phyloP scores from a whole-genome alignment of 169 alveolate genomes.

The Eimeria maxima region DNA sequence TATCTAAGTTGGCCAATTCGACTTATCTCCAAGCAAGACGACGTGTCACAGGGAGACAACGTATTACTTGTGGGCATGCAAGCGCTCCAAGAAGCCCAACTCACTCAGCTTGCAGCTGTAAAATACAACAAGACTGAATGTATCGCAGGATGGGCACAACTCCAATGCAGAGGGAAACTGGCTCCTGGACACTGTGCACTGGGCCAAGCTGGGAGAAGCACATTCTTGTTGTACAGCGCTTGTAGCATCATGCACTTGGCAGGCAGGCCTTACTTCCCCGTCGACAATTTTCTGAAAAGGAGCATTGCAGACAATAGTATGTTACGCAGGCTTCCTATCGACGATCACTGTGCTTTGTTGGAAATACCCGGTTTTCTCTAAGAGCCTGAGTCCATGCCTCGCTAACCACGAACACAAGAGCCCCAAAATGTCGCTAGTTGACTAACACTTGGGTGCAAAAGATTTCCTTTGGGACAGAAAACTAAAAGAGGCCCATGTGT shows the following conservation, averaged over 20 bases:
- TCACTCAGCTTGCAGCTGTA: constrained; percentile 70
- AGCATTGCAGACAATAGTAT: not conserved
- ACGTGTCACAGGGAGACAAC: not conserved
- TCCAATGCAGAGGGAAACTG: constrained; percentile 41
- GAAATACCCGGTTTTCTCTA: not conserved
- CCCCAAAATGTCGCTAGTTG: not conserved
- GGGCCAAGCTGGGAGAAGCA: not conserved
- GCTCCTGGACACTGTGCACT: not conserved
- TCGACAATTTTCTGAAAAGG: constrained; percentile 16
- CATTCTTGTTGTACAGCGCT: not conserved
- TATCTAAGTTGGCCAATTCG: not conserved
- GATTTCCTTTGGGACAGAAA: not conserved
- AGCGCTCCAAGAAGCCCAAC: not conserved
- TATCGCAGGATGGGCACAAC: constrained; percentile 67
- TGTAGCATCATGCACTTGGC: constrained; percentile 53
- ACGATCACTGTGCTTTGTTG: not conserved
- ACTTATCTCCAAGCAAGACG: not conserved
- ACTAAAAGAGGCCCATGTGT: not conserved
- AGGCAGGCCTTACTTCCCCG: not conserved
- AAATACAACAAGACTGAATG: constrained; percentile 37
- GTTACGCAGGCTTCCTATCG: not conserved
- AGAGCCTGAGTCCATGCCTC: not conserved
- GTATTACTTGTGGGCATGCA: not conserved
- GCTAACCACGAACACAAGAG: not conserved
- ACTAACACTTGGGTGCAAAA: not conserved